Base-by-base conservation (phyloP, 2,329 filamentous ascomycete species). In the Botrytis fabae region DNA sequence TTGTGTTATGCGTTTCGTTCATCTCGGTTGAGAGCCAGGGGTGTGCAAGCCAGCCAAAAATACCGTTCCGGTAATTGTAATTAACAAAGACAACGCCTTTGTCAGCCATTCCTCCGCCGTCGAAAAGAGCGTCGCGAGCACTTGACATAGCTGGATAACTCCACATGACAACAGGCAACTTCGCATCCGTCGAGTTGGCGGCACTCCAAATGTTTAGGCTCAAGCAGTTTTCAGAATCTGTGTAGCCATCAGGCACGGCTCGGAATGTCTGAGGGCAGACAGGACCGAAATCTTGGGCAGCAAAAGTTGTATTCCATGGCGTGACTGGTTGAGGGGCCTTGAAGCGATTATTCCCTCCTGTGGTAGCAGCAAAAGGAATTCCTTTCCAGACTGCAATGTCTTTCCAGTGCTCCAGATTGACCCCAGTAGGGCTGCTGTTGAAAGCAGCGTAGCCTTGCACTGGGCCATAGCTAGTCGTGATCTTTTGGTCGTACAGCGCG, bases 21-120 rank as follows among this genome's bases (percentile, higher is more conserved):
- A 75, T 70, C 69, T 78, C 76, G n/a, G 73, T 69, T 22, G 68
- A 74, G n/a, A 79, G 68, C 70, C 78, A 74, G 4, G 75, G 74
- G 25, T 65, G 85, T 0, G 88, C 85, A 1, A 92, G 83, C 76
- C 91, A 92, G 0, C 90, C 90, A 74, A 87, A 86, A 0, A 87
- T 81, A 0, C 89, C 89, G 6, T 91, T 86, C 4, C 90, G 85
- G 78, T 90, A 90, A 80, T 90, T 89, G 78, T 89, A 89, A 77
- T 86, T 86, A 64, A 90, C 87, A 69, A 87, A 83, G 20, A 90
- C 81, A 65, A 90, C 69, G 35, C 75, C 76, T 59, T 76, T 68
- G 38, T 70, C 59, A 2, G 76, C 76, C 76, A 76, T 76, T 7
- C 76, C 76, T 7, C 60, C 73, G n/a, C 76, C 76, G 32, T 78